phyloP scores from a whole-genome alignment of 768 basidiomycete genomes.

The Macrolepiota fuliginosa region DNA sequence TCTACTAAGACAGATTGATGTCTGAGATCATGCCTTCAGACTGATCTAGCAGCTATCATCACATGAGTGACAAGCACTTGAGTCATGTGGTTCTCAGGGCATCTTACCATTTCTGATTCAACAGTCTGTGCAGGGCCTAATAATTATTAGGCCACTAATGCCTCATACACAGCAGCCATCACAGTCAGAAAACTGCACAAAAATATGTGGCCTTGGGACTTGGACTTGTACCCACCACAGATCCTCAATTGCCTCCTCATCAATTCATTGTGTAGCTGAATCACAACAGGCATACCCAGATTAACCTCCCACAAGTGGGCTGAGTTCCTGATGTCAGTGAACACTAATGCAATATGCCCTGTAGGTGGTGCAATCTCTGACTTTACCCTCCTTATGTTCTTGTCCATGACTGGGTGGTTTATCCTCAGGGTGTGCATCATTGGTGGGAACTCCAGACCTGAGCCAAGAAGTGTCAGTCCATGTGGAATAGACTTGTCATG shows the following conservation, averaged over 20 bases:
- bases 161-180: conserved; percentile 76
- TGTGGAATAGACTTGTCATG: conserved; percentile 6
- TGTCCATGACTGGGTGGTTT: conserved; percentile 56
- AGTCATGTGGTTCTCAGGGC: too few species aligned
- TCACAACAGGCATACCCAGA: conserved; percentile 91
- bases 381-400: conserved; percentile 59
- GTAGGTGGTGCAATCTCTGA: conserved; percentile 81
- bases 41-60: too few species aligned
- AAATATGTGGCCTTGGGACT: conserved; percentile 99
- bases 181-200: conserved; percentile 97
- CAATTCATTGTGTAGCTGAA: conserved; percentile 84
- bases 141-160: too few species aligned
- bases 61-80: too few species aligned
- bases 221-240: conserved; percentile 97
- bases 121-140: too few species aligned
- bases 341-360: conserved; percentile 89
- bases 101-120: too few species aligned
- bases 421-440: conserved; percentile 22
- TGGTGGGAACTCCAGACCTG: conserved; percentile 20
- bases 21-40: too few species aligned
- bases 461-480: not conserved
- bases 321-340: conserved; percentile 97
- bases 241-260: conserved; percentile 82
- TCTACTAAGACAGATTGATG: too few species aligned
- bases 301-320: conserved; percentile 97